phyloP scores from a whole-genome alignment of 768 basidiomycete species.

The Kwoniella botswanensis region DNA sequence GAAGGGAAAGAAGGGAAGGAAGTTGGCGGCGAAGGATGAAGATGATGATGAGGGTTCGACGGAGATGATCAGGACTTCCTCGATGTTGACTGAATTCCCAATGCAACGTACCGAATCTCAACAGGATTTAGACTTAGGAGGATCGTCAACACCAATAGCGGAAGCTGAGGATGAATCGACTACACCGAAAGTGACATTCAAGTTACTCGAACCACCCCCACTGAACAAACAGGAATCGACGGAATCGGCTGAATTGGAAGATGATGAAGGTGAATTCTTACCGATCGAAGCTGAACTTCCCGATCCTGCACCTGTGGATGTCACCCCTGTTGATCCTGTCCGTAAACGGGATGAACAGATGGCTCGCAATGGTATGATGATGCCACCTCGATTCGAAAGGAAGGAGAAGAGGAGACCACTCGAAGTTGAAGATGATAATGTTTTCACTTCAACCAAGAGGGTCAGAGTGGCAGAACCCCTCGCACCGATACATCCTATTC shows the following conservation, averaged over 20 bases:
- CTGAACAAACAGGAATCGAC: constrained; percentile 7
- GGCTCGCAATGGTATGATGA: constrained; percentile 27
- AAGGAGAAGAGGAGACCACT: constrained; percentile 29
- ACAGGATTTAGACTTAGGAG: constrained; percentile 4
- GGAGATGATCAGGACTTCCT: constrained; percentile 35
- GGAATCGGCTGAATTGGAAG: constrained; percentile 23
- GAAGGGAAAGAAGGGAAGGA: constrained; percentile 53
- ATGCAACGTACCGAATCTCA: constrained; percentile 12
- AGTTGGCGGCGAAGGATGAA: constrained; percentile 30
- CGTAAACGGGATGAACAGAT: constrained; percentile 23
- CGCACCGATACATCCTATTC: constrained; percentile 30
- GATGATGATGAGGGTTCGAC: constrained; percentile 33
- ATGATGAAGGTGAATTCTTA: constrained; percentile 45
- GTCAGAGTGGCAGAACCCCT: constrained; percentile 47
- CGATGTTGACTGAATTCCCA: constrained; percentile 22
- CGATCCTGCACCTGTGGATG: constrained; percentile 16
- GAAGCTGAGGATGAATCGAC: constrained; percentile 8
- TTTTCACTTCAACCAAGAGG: constrained; percentile 36
- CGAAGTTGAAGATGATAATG: constrained; percentile 43
- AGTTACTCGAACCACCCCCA: constrained; percentile 16
- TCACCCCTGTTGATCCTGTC: constrained; percentile 12
- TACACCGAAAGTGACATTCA: constrained; percentile 15
- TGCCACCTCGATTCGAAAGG: constrained; percentile 40
- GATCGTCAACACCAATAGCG: neutral
- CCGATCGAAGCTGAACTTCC: constrained; percentile 28